phyloP scores from a whole-genome alignment of 2,329 filamentous ascomycete species.

The Rhexocercosporidium sp. region DNA sequence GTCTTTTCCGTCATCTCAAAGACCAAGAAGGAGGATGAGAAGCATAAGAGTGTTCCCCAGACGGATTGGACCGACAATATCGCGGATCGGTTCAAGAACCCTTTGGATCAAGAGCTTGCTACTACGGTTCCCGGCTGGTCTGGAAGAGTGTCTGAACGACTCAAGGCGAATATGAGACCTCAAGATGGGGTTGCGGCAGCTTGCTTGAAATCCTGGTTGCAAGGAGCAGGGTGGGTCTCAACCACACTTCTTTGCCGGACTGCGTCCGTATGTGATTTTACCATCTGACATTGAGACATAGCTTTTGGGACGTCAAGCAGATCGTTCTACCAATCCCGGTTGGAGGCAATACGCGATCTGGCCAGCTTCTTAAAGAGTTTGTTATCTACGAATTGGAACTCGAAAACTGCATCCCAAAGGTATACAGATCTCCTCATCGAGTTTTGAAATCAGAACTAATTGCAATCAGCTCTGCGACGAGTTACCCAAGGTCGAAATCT shows the following conservation, averaged over 20 bases:
- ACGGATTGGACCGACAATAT: conserved; percentile 38
- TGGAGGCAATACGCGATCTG: conserved; percentile 28
- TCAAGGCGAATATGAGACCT: conserved; percentile 36
- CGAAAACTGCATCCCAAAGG: conserved; percentile 36
- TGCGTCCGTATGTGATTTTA: too few species aligned
- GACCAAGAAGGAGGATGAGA: neutral
- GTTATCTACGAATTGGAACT: conserved; percentile 31
- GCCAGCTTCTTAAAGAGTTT: conserved; percentile 33
- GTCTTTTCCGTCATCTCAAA: conserved; percentile 4
- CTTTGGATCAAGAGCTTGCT: conserved; percentile 34
- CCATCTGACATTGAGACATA: conserved; percentile 23
- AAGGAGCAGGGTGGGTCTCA: conserved; percentile 38
- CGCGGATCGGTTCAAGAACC: conserved; percentile 34
- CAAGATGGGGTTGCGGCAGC: conserved; percentile 37
- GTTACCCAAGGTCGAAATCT: conserved; percentile 28
- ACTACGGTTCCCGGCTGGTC: conserved; percentile 36
- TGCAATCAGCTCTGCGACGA: conserved; percentile 28
- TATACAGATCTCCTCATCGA: conserved; percentile 12
- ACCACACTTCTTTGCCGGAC: too few species aligned
- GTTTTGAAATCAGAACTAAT: conserved; percentile 1
- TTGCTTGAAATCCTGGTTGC: conserved; percentile 39
- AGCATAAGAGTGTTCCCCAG: conserved; percentile 30
- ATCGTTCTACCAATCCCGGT: conserved; percentile 36
- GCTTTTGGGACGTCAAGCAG: conserved; percentile 41
- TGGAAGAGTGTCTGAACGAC: conserved; percentile 33